Percentiles rank a stretch among this genome's conserved stretches.
phyloP scores from a whole-genome alignment of 257 asterid genomes.

The Ligustrum vulgare region DNA sequence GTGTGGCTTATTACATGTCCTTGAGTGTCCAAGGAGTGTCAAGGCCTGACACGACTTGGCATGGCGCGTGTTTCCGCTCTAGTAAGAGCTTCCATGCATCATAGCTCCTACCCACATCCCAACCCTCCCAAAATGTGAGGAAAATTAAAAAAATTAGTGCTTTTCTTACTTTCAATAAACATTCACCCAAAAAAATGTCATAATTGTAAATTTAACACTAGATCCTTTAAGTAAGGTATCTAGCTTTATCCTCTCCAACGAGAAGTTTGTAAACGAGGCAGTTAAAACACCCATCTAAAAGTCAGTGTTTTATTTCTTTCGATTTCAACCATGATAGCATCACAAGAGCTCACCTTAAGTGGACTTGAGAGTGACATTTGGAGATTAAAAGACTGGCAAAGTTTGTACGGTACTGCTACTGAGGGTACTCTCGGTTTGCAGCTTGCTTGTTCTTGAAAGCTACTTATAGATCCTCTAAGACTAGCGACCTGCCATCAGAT shows the following conservation, averaged over 20 bases:
- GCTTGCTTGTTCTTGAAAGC: slow-evolving; percentile 99
- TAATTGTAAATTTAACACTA: too few relatives aligned
- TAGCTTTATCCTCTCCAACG: background rate
- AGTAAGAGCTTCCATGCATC: background rate
- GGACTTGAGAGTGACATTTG: slow-evolving; percentile 82
- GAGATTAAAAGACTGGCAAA: slow-evolving; percentile 76
- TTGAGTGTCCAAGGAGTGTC: background rate
- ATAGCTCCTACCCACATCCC: background rate
- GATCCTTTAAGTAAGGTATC: background rate
- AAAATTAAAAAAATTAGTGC: background rate
- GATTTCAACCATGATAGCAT: slow-evolving; percentile 10
- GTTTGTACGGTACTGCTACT: slow-evolving; percentile 66
- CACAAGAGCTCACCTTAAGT: slow-evolving; percentile 55
- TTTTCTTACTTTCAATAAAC: background rate
- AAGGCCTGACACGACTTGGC: background rate
- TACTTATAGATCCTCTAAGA: slow-evolving; percentile 88
- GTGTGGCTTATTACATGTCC: background rate
- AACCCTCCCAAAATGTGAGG: background rate
- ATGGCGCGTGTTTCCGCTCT: background rate
- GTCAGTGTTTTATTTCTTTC: background rate
- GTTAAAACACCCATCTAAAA: background rate
- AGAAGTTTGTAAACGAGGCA: background rate
- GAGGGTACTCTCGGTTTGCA: slow-evolving; percentile 70
- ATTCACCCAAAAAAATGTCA: background rate
- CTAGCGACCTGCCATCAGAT: slow-evolving; percentile 71